Base-by-base conservation (phyloP, 1,139 yeast genomes). In the Diutina rugosa region DNA sequence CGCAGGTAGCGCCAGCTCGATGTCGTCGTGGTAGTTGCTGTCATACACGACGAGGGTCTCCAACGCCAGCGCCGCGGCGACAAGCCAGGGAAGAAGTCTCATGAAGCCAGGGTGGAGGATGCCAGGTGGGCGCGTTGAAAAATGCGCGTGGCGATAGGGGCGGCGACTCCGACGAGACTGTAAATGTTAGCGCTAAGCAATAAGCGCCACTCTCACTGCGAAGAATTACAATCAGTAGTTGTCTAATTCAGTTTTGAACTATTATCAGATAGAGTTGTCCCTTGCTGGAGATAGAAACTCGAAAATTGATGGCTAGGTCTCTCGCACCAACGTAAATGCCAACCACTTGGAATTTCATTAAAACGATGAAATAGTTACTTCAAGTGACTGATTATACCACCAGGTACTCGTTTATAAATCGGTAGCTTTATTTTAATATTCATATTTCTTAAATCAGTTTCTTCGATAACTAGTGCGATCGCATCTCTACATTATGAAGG, bases 401-500 rank as follows among this genome's bases (percentile, higher is more conserved):
- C 26, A 21, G 4, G 26, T 21, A 21, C 2, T 21, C 26, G 26
- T 21, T 21, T 21, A 21, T 21, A 4, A 21, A 21, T 21, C 26
- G 26, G 26, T 21, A 21, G 26, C 26, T 21, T 21, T 21, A 21
- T 21, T 21, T 3, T 3, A 21, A 21, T 21, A 3, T 21, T 21
- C 26, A 21, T 21, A 21, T 21, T 3, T 21, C 26, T 21, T 3
- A 21, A 21, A 21, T 21, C 26, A 21, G 26, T 21, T 21, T 21
- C 26, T n/a, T 35, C 41, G 6, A 6, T 3, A 35, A 2, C 35
- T 35, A 10, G 41, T 10, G 41, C 41, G 41, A 35, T 35, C 41
- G 41, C 41, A 35, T 35, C 41, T 35, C 41, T 12, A 14, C n/a
- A 35, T 9, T 30, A 57, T 62, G 51, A 59, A 59, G 56, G 61